Evolutionary conservation across 306 rosid species (phyloP).

Genomic region (Cucumis sativus): Cucumber_9930_V3 NC_026655.2:30568001-30568500

Average conservation of each 20-base stretch:
- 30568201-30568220: conserved; percentile 62
- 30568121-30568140: neutral
- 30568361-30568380: no score
- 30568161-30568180: neutral
- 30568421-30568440: conserved; percentile 96
- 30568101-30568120: neutral
- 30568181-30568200: conserved; percentile 88
- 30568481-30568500: conserved; percentile 87
- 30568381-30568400: neutral
- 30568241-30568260: conserved; percentile 85
- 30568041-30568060: conserved; percentile 93
- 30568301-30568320: conserved; percentile 81
- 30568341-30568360: neutral
- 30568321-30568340: neutral
- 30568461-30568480: conserved; percentile 97
- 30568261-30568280: conserved; percentile 94
- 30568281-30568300: conserved; percentile 99
- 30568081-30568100: conserved; percentile 96
- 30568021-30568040: conserved; percentile 60
- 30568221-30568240: conserved; percentile 77
- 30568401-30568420: conserved; percentile 14
- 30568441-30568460: conserved; percentile 96
- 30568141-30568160: neutral
- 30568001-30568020: conserved; percentile 83
- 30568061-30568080: conserved; percentile 95